These are phyloP conservation scores for Colletotrichum nymphaeae DNA, from an alignment of 2,329 filamentous ascomycete genomes.

Conservation along the genomic window DNA sequence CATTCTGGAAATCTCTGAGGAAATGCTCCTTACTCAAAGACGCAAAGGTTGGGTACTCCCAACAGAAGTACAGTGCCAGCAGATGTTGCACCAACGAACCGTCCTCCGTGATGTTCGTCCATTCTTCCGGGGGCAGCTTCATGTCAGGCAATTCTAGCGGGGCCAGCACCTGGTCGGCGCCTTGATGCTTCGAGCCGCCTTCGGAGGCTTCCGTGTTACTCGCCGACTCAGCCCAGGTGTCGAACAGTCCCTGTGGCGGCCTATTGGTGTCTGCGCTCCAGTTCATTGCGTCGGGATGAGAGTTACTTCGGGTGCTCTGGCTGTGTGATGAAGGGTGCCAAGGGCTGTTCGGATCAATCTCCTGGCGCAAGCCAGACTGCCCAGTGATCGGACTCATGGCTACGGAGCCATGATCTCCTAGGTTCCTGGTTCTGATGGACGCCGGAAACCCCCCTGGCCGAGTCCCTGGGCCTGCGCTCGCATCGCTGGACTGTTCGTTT, in stretches of 20 bases:
- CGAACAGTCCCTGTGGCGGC: conserved; percentile 58
- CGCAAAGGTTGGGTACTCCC: conserved; percentile 81
- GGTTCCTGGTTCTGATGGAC: conserved; percentile 35
- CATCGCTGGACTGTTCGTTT: conserved; percentile 39
- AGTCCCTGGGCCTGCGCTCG: conserved; percentile 39
- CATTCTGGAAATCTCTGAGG: conserved; percentile 71
- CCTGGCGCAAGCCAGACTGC: conserved; percentile 46
- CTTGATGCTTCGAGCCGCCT: conserved; percentile 39
- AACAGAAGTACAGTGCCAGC: conserved; percentile 77
- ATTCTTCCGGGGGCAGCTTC: conserved; percentile 57
- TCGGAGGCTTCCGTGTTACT: conserved; percentile 46
- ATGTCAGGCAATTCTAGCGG: conserved; percentile 57
- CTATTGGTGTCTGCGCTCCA: conserved; percentile 55
- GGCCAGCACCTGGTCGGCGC: conserved; percentile 61
- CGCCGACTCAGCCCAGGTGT: conserved; percentile 59
- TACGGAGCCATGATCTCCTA: conserved; percentile 24
- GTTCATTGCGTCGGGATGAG: conserved; percentile 58
- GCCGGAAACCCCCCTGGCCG: conserved; percentile 39
- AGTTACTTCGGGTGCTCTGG: conserved; percentile 59
- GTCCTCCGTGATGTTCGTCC: conserved; percentile 73
- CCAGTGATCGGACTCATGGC: conserved; percentile 46
- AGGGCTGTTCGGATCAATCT: conserved; percentile 57
- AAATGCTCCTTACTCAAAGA: conserved; percentile 80
- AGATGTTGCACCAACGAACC: conserved; percentile 70
- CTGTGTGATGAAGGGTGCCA: conserved; percentile 62